Evolutionary conservation across 306 rosid species (phyloP).

Genomic region (Casuarina cunninghamiana): DNA sequence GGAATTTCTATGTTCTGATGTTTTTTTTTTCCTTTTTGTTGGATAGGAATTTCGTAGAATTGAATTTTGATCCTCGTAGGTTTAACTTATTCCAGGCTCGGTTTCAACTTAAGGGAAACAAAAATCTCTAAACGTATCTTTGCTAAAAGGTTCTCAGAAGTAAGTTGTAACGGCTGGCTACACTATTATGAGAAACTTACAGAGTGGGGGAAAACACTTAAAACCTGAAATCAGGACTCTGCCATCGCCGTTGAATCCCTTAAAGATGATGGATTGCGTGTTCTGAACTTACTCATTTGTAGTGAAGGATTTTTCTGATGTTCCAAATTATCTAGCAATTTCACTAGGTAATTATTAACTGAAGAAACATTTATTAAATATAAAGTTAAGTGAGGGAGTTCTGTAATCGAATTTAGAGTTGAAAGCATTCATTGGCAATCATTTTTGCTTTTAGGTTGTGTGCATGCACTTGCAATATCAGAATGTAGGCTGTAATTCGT

Average conservation of each 20-base stretch:
- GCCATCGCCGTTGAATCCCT: background rate
- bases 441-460: background rate
- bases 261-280: background rate
- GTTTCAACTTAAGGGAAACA: background rate
- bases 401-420: conserved; percentile 12
- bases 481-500: background rate
- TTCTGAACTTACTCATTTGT: background rate
- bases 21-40: background rate
- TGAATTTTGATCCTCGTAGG: background rate
- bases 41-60: background rate
- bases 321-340: background rate
- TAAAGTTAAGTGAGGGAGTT: background rate
- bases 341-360: background rate
- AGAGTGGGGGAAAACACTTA: background rate
- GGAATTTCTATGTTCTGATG: background rate
- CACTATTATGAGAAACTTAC: background rate
- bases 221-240: conserved; percentile 18
- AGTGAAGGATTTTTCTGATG: conserved; percentile 1
- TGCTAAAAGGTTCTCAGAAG: background rate
- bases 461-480: conserved; percentile 9
- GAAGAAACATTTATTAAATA: background rate
- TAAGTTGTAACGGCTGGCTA: background rate
- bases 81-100: background rate
- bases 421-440: conserved; percentile 2
- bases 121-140: background rate